Conservation (phyloP, 23 red algal species). For the Pyropia haitanensis region DNA sequence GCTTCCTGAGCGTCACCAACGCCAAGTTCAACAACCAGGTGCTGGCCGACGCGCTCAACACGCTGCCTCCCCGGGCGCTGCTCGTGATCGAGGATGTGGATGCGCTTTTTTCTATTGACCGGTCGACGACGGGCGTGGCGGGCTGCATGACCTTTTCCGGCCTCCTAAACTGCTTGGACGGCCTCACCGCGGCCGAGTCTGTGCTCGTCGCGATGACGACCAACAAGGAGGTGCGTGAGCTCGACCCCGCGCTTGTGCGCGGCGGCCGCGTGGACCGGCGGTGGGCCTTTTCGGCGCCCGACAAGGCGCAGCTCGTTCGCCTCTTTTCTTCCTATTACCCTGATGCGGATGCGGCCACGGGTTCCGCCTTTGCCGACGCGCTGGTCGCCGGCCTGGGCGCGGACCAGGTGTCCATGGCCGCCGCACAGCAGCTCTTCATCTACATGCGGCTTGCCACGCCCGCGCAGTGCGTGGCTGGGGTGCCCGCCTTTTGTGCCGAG, state of each 20-base stretch:
- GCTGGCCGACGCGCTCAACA: conserved; percentile 33
- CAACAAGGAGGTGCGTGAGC: conserved; percentile 48
- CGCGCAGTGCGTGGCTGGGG: no score
- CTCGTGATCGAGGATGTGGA: conserved; percentile 73
- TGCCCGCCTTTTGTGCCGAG: no score
- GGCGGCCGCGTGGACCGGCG: conserved; percentile 52
- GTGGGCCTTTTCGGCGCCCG: conserved; percentile 49
- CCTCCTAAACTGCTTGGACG: conserved; percentile 66
- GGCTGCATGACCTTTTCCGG: conserved; percentile 55
- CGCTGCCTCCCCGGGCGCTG: conserved; percentile 25
- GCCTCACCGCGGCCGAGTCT: conserved; percentile 33
- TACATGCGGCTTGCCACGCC: background rate
- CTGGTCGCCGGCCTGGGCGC: conserved; percentile 36
- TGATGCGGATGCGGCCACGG: conserved; percentile 13
- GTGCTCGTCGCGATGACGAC: conserved; percentile 60
- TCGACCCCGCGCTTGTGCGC: conserved; percentile 56
- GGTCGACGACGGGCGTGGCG: conserved; percentile 14
- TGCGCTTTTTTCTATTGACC: conserved; percentile 50
- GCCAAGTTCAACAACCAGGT: conserved; percentile 58
- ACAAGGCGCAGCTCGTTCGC: conserved; percentile 24
- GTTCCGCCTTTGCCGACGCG: conserved; percentile 30
- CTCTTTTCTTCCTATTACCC: conserved; percentile 61
- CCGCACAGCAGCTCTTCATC: conserved; percentile 63
- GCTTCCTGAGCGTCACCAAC: conserved; percentile 52
- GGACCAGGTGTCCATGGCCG: conserved; percentile 44